These are phyloP conservation scores for Vanrija sp. DNA, from an alignment of 1,284 basidiomycete genomes.

Conservation along the genomic window DNA sequence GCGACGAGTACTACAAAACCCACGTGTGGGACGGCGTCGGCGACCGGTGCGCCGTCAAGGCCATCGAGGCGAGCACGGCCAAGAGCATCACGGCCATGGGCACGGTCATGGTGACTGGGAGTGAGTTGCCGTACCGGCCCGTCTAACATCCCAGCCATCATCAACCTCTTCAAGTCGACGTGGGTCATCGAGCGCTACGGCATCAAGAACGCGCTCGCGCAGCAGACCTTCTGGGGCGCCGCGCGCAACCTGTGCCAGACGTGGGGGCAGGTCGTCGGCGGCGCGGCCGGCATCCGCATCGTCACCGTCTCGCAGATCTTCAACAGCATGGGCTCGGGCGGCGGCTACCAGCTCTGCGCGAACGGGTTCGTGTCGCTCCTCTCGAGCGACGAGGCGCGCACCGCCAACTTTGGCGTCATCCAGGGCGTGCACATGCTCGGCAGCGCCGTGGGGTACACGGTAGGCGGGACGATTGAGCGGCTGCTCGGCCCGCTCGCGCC, in stretches of 20 bases:
- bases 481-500: conserved; percentile 35
- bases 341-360: conserved; percentile 40
- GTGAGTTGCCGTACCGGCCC: conserved; percentile 23
- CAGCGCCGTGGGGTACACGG: conserved; percentile 14
- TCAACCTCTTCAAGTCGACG: conserved; percentile 45
- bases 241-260: conserved; percentile 42
- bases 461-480: conserved; percentile 36
- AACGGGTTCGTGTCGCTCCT: conserved; percentile 37
- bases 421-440: conserved; percentile 42
- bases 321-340: conserved; percentile 42
- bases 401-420: conserved; percentile 41
- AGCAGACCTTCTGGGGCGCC: conserved; percentile 43
- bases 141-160: conserved; percentile 23
- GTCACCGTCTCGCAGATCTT: conserved; percentile 43
- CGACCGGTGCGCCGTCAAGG: conserved; percentile 34
- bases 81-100: conserved; percentile 35
- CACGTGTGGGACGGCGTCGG: conserved; percentile 21
- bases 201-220: conserved; percentile 40
- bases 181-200: conserved; percentile 38
- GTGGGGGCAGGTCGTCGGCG: conserved; percentile 32
- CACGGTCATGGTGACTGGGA: conserved; percentile 22
- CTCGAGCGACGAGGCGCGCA: conserved; percentile 32
- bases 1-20: conserved; percentile 40
- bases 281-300: conserved; percentile 29
- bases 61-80: conserved; percentile 34